Evolutionary conservation across 1,284 basidiomycete genomes (phyloP).

Genomic region (Sphaerobolus stellatus): DNA sequence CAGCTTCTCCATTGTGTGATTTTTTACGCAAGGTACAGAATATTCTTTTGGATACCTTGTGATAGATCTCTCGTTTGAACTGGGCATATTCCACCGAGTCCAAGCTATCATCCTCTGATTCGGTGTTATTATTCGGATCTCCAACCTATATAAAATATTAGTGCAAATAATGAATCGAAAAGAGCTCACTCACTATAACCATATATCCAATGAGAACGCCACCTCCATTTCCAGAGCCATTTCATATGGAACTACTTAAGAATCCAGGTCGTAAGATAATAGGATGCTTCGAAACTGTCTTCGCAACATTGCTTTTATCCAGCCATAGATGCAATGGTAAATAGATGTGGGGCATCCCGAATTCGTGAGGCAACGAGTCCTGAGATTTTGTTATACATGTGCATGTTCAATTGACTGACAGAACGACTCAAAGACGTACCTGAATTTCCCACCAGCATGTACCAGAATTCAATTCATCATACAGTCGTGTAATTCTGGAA

Average conservation of each 20-base stretch:
- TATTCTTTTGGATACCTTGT: slow-evolving; percentile 21
- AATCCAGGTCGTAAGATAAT: slow-evolving; percentile 24
- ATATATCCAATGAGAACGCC: slow-evolving; percentile 19
- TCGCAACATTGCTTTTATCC: slow-evolving; percentile 29
- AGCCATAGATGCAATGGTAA: slow-evolving; percentile 33
- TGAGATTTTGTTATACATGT: background rate
- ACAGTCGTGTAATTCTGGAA: slow-evolving; percentile 5
- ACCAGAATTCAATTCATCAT: slow-evolving; percentile 28
- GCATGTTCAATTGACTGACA: background rate
- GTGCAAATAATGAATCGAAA: background rate
- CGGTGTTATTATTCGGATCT: slow-evolving; percentile 22
- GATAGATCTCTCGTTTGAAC: slow-evolving; percentile 29
- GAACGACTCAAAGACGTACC: slow-evolving; percentile 13
- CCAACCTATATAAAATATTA: slow-evolving; percentile 6
- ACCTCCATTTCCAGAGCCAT: slow-evolving; percentile 34
- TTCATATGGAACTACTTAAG: slow-evolving; percentile 27
- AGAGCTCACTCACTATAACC: slow-evolving; percentile 20
- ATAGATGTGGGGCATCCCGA: slow-evolving; percentile 21
- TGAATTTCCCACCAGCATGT: slow-evolving; percentile 26
- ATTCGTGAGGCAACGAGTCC: slow-evolving; percentile 9
- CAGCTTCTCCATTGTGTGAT: slow-evolving; percentile 23
- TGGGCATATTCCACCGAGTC: slow-evolving; percentile 21
- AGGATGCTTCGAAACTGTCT: slow-evolving; percentile 28
- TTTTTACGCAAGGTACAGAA: slow-evolving; percentile 20
- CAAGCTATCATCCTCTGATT: slow-evolving; percentile 14